phyloP scores from a whole-genome alignment of 2,329 filamentous ascomycete genomes.

The Pseudogymnoascus sp. region DNA sequence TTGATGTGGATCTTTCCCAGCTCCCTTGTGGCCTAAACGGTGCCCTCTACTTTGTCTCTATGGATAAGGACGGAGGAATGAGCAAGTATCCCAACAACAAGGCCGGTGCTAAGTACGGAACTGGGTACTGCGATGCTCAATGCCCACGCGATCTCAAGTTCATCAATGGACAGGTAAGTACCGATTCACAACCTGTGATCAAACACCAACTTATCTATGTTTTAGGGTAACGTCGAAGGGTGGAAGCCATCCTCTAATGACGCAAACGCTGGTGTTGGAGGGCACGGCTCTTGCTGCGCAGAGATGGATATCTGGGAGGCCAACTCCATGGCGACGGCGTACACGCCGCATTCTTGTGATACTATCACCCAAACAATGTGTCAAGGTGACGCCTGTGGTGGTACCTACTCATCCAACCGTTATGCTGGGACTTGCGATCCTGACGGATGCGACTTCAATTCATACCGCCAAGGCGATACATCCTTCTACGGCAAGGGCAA shows the following conservation, averaged over 20 bases:
- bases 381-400: slow-evolving; percentile 33
- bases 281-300: slow-evolving; percentile 55
- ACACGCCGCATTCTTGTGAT: slow-evolving; percentile 52
- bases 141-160: slow-evolving; percentile 48
- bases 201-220: slow-evolving; percentile 19
- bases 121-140: slow-evolving; percentile 59
- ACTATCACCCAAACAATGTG: slow-evolving; percentile 39
- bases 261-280: slow-evolving; percentile 45
- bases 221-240: slow-evolving; percentile 46
- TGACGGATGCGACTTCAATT: slow-evolving; percentile 57
- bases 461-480: slow-evolving; percentile 50
- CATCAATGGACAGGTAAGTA: slow-evolving; percentile 42
- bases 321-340: slow-evolving; percentile 50
- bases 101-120: slow-evolving; percentile 54
- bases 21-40: slow-evolving; percentile 66
- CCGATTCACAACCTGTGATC: slow-evolving; percentile 29
- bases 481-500: slow-evolving; percentile 49
- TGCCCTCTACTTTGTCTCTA: slow-evolving; percentile 59
- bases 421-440: slow-evolving; percentile 53
- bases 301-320: slow-evolving; percentile 66
- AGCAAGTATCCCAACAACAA: slow-evolving; percentile 44
- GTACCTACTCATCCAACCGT: slow-evolving; percentile 39
- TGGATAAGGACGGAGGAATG: slow-evolving; percentile 56
- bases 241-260: slow-evolving; percentile 43
- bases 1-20: slow-evolving; percentile 64